Conservation (phyloP, 441 rosid genomes). For the Gossypium trilobum region DNA sequence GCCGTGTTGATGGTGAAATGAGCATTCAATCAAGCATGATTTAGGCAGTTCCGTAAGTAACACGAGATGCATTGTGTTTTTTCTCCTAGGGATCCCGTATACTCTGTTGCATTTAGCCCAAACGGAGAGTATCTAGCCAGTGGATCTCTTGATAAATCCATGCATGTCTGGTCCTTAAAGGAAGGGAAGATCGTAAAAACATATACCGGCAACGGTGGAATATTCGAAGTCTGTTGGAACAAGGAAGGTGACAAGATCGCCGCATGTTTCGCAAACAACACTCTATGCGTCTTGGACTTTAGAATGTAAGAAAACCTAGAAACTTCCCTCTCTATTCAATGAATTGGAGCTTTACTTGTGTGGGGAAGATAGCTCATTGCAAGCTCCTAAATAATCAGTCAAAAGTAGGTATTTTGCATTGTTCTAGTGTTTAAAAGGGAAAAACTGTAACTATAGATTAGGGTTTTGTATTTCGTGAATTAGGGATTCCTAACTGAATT, state of each 20-base stretch:
- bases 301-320: constrained; percentile 48
- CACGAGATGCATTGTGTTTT: background rate
- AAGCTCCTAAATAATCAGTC: background rate
- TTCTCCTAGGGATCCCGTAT: constrained; percentile 75
- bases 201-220: constrained; percentile 81
- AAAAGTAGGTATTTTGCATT: background rate
- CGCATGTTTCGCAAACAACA: constrained; percentile 79
- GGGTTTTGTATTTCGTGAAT: background rate
- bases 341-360: background rate
- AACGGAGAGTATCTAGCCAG: constrained; percentile 90
- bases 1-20: background rate
- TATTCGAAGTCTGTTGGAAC: constrained; percentile 94
- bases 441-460: constrained; percentile 9
- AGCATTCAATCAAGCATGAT: background rate
- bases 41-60: background rate
- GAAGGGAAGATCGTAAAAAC: constrained; percentile 82
- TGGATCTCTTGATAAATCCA: constrained; percentile 82
- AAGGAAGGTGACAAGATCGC: constrained; percentile 94
- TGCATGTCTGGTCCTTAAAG: constrained; percentile 88
- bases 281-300: constrained; percentile 81
- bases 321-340: background rate
- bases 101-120: constrained; percentile 94
- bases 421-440: background rate
- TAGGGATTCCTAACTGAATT: constrained; percentile 18
- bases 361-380: background rate